Evolutionary conservation across 495 filamentous ascomycete genomes (phyloP), one percentile per base, ranked within the genome.

Genomic region (Penicillium coffeae): DNA sequence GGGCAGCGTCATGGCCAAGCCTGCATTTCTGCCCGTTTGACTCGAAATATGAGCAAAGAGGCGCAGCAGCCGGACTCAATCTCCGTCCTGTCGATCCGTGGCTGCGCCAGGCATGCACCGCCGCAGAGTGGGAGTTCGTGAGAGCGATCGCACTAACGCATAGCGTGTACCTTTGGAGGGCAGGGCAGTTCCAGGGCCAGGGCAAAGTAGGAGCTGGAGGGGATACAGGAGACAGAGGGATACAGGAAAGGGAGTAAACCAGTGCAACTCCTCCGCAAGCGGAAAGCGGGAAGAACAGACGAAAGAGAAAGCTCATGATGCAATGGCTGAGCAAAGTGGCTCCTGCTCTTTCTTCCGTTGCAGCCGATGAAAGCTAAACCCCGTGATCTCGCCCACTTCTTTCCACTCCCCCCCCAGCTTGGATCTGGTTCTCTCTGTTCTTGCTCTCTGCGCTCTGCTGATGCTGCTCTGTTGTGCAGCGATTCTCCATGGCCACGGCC

Each of bases 401-500:
- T n/a, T n/a, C n/a, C n/a, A n/a, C n/a, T n/a, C n/a, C n/a, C 22
- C 18, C 38, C 20, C 38, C 22, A 25, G 22, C 20, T n/a, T 25
- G n/a, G n/a, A n/a, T n/a, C n/a, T n/a, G n/a, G n/a, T 22, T 16
- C 14, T 16, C 10, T 32, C 33, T 21, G 16, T 15, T 13, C n/a
- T 15, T 9, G 15, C 16, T 3, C 33, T 6, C 34, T 1, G 6
- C 4, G 22, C 9, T 35, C 9, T 45, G 4, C 14, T 9, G n/a
- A 40, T 19, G 19, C 6, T 21, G 10, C 8, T 40, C 12, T 21
- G 14, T 15, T 25, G 12, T 10, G 5, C 39, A 42, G 8, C 27
- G 14, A 10, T 27, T 8, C 7, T 9, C 5, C 7, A 71, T 70
- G 68, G 68, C 68, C 33, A 66, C 52, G 42, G 58, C 55, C 48